Conservation (phyloP, 2,329 filamentous ascomycete genomes). For the Alternaria arborescens region DNA sequence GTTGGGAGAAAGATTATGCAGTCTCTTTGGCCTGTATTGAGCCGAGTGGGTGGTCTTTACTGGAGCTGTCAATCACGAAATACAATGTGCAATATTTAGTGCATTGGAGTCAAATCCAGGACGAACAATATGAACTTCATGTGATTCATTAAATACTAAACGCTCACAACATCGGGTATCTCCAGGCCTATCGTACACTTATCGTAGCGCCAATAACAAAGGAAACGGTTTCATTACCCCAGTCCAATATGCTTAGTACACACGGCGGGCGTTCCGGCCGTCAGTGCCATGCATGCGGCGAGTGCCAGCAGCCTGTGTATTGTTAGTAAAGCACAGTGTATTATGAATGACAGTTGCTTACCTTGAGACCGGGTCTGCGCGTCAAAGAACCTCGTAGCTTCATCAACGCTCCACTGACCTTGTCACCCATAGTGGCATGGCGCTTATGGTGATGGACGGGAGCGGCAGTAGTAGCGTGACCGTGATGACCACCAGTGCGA, state of each 20-base stretch:
- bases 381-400: conserved; percentile 76
- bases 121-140: not conserved
- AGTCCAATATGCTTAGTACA: conserved; percentile 29
- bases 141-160: conserved; percentile 13
- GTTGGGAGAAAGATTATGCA: not conserved
- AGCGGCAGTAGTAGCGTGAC: conserved; percentile 25
- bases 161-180: conserved; percentile 28
- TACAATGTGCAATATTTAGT: not conserved
- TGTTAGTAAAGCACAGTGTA: not conserved
- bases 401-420: conserved; percentile 78
- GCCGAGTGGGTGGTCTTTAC: not conserved
- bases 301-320: conserved; percentile 71
- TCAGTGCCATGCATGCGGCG: conserved; percentile 79
- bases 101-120: not conserved
- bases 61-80: not conserved
- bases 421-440: conserved; percentile 75
- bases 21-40: not conserved
- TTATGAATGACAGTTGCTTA: conserved; percentile 37
- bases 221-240: not conserved
- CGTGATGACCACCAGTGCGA: conserved; percentile 52
- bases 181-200: conserved; percentile 24
- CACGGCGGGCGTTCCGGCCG: conserved; percentile 62
- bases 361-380: conserved; percentile 74
- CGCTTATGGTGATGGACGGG: conserved; percentile 69
- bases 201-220: conserved; percentile 9